Base-by-base conservation (phyloP, 495 filamentous ascomycete species). In the Trichoderma virens region DNA sequence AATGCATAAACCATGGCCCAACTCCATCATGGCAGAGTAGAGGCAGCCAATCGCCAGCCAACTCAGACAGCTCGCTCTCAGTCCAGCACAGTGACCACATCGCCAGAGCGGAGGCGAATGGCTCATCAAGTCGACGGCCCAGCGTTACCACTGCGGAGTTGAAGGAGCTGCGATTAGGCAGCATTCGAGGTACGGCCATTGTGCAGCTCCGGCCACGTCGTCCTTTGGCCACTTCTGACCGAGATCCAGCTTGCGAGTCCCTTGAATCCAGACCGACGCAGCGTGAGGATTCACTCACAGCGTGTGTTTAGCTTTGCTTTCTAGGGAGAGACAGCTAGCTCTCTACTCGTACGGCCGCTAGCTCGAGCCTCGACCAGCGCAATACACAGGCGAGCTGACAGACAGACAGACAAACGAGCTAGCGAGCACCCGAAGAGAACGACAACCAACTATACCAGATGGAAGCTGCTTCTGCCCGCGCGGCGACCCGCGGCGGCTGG, bases 401-500 rank as follows among this genome's bases (percentile, higher is more conserved):
- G 34, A 1, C 34, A 35, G 34, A 35, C 34, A 3, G 13, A 35
- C 34, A 35, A 60, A 7, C 14, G 13, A 60, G 14, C 56, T n/a
- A 18, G 16, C 56, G 9, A 18, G 16, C 56, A 16, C 56, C 9
- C 34, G 13, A 13, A 20, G 13, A 14, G 14, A 16, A 13, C 6
- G 8, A 35, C 31, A 61, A 5, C 16, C 30, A 18, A 20, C 35
- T n/a, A 61, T n/a, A 47, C 35, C 54, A 35, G 65, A 84, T 97
- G 93, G 94, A 98, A 86, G 93, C 95, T 68, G 88, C 91, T 68
- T 95, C 93, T 70, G 92, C 93, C 76, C 87, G 95, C 66, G 95
- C 93, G 82, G 93, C 93, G 72, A 89, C 93, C 68, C 86, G 94
- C 78, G 94, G 98, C 83, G 92, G 93, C 75, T 98, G 93, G 81